Evolutionary conservation across 192 early-diverging fungal genomes (phyloP), one percentile per base, ranked within the genome.

Genomic region (Geranomyces michiganensis): DNA sequence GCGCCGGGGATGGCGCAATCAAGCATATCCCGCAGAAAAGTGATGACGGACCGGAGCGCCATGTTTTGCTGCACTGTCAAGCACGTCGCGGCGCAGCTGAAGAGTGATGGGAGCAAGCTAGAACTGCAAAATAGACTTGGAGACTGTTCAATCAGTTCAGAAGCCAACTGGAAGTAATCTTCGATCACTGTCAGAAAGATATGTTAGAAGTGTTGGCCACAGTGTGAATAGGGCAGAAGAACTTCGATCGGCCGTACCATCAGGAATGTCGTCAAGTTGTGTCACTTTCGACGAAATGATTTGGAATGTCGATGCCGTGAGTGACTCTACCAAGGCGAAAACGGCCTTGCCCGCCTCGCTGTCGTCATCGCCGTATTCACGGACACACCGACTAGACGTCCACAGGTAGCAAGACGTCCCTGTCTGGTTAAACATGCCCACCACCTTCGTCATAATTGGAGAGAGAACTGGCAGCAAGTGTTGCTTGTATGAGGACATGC

Each of bases 351-450:
- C 78, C 68, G 74, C 79, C 43, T 70, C 70, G 33, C 84, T 86
- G 68, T 88, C 85, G 21, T 70, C 76, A 17, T 71, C 63, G 21
- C 79, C 85, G 87, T 89, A 88, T 47, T 87, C 84, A 14, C 85
- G 74, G 17, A 95, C 83, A 70, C 87, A 83, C 55, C 89, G 84
- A 5, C 77, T 76, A 27, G 88, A 82, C 1, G 91, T 85, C 96
- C 96, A 98, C 56, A 98, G 76, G 68, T 94, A 93, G 41, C 84
- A 86, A 36, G 90, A 76, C 26, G 86, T 36, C 0, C 85, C 83
- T 3, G 89, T 90, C 61, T 82, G 80, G 61, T 87, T 82, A 79
- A 92, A 97, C n/a, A 82, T 81, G 56, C 61, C 74, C 19, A 91
- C 88, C 2, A 92, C 63, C 12, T 82, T 77, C 22, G 90, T 82